Percentiles rank a stretch among this genome's conserved stretches.
These are phyloP conservation scores for Paramecium bursaria DNA, from an alignment of 73 alveolate species.

Conservation along the genomic window DNA sequence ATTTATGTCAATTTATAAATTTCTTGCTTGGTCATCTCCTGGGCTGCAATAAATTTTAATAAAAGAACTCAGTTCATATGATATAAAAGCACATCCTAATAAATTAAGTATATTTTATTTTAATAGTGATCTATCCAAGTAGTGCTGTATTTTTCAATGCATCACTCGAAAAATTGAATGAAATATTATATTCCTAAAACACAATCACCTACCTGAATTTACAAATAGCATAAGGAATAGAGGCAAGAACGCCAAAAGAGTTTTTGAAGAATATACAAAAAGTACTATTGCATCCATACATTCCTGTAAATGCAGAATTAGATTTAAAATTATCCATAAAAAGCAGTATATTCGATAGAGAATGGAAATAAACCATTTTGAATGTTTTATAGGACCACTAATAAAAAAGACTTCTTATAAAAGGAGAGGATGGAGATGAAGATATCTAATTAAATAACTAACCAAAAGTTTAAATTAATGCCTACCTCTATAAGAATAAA, in stretches of 20 bases:
- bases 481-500: conserved; percentile 34
- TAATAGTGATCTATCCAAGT: conserved; percentile 37
- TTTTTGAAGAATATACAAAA: conserved; percentile 13
- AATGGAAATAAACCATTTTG: conserved; percentile 12
- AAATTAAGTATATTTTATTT: conserved; percentile 2
- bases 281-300: conserved; percentile 28
- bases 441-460: too few species aligned
- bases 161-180: neutral
- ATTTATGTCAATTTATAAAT: conserved; percentile 53
- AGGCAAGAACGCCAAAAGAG: conserved; percentile 25
- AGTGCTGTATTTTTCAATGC: conserved; percentile 43
- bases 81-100: conserved; percentile 26
- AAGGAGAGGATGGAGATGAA: too few species aligned
- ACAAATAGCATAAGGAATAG: neutral
- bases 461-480: conserved; percentile 10
- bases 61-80: neutral
- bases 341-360: neutral
- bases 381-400: neutral
- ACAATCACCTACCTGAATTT: conserved; percentile 27
- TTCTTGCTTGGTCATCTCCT: conserved; percentile 59
- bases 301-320: conserved; percentile 33
- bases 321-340: neutral
- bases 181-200: neutral
- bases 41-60: conserved; percentile 14
- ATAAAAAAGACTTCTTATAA: neutral